Evolutionary conservation across 441 rosid species (phyloP), one percentile per base, ranked within the genome.

Genomic region (Populus trichocarpa): DNA sequence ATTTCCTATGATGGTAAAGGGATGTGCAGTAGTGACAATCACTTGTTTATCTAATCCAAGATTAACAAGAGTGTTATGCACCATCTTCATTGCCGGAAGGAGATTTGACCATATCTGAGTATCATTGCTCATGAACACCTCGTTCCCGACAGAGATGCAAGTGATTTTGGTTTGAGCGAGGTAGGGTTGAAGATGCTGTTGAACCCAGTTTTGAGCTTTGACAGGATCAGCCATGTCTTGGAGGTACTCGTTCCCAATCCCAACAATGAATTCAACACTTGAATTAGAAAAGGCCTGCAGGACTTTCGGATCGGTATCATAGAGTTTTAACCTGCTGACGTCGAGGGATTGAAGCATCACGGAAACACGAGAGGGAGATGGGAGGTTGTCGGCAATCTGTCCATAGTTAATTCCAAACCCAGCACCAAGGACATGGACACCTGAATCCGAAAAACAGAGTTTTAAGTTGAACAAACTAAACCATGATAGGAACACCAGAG

Each of bases 41-140:
- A 94, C 94, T 83, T 89, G 90, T 35, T 85, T 84, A 42, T 87
- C 90, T 23, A 94, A 84, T 7, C 90, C 93, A 10, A 89, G 88
- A 32, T 72, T 75, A 16, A 78, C 84, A 2, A 89, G 88, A 8
- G 87, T 40, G 1, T 3, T 72, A 72, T 88, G 72, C 0, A 89
- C 83, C 0, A 78, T 74, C 65, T 84, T 82, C 91, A 89, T 87
- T 12, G 93, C 93, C 0, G 93, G 93, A 71, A 88, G 81, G 46
- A 88, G 91, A 79, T 77, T 40, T 23, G 86, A 23, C 78, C 63
- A 74, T 13, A 81, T 76, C 42, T 42, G 81, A 1, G 83, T 72
- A 80, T 81, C 86, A 57, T 78, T 79, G 80, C 75, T 61, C 32
- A 40, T 79, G 67, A 88, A 80, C 7, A 89, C 86, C 84, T 88